Evolutionary conservation across 768 basidiomycete species (phyloP).

Genomic region (Mycena rebaudengoi): DNA sequence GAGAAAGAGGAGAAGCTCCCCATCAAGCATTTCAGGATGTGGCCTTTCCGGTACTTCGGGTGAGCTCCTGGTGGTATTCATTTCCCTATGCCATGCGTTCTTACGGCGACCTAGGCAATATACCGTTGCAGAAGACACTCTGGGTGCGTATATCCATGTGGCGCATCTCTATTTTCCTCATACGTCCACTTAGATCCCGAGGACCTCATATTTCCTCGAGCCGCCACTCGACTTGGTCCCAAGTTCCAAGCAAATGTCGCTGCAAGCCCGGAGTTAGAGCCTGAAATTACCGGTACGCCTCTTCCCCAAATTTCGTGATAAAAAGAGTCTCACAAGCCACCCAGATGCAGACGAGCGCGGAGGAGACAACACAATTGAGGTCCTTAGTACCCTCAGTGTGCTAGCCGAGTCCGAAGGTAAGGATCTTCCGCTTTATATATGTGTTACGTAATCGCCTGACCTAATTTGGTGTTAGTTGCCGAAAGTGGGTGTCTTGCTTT

Average conservation of each 20-base stretch:
- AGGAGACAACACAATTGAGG: constrained; percentile 77
- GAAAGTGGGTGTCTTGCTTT: constrained; percentile 56
- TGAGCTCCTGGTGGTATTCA: constrained; percentile 48
- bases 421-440: constrained; percentile 38
- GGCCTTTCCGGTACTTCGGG: constrained; percentile 98
- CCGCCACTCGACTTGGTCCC: constrained; percentile 88
- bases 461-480: constrained; percentile 48
- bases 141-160: constrained; percentile 61
- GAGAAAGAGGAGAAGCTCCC: constrained; percentile 81
- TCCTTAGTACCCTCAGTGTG: constrained; percentile 69
- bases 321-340: constrained; percentile 27
- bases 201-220: constrained; percentile 95
- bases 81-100: constrained; percentile 3
- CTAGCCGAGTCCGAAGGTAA: constrained; percentile 75
- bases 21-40: constrained; percentile 89
- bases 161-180: constrained; percentile 33
- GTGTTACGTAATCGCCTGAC: constrained; percentile 30
- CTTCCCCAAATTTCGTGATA: not conserved
- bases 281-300: constrained; percentile 47
- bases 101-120: constrained; percentile 65
- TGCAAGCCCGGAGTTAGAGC: constrained; percentile 47
- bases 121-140: constrained; percentile 90
- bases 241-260: constrained; percentile 82
- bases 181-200: constrained; percentile 76
- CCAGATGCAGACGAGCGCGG: constrained; percentile 73